A percentile compares a stretch with the other conserved stretches of the same genome.
These are phyloP conservation scores for Candida xyloterini DNA, from an alignment of 805 yeast genomes.

Conservation along the genomic window DNA sequence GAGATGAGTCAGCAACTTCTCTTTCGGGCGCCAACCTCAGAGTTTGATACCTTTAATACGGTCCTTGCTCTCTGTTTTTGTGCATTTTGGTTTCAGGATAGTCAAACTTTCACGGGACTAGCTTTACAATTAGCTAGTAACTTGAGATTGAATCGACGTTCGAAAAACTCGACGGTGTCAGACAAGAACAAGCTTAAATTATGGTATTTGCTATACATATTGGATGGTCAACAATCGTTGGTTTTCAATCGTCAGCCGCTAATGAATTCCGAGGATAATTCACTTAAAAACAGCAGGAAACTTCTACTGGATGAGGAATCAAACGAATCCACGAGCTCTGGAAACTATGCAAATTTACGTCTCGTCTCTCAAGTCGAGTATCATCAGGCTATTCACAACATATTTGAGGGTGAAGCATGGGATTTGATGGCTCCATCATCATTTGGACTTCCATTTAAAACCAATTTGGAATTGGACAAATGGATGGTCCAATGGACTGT, in stretches of 20 bases:
- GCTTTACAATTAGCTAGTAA: slow-evolving; percentile 66
- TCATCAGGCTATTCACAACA: slow-evolving; percentile 59
- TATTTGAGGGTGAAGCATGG: slow-evolving; percentile 60
- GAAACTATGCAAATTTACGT: slow-evolving; percentile 46
- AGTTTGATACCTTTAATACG: slow-evolving; percentile 52
- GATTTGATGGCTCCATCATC: slow-evolving; percentile 55
- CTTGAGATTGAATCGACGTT: slow-evolving; percentile 38
- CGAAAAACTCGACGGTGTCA: slow-evolving; percentile 21
- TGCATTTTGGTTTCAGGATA: slow-evolving; percentile 66
- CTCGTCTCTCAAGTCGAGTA: slow-evolving; percentile 66
- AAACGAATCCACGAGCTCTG: slow-evolving; percentile 3
- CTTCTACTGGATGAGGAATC: slow-evolving; percentile 28
- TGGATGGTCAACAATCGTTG: slow-evolving; percentile 69
- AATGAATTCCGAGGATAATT: slow-evolving; percentile 44
- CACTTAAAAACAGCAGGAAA: slow-evolving; percentile 41
- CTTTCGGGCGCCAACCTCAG: slow-evolving; percentile 37
- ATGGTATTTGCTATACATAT: slow-evolving; percentile 63
- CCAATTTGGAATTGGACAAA: slow-evolving; percentile 63
- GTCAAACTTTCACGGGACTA: slow-evolving; percentile 62
- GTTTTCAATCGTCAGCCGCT: slow-evolving; percentile 57
- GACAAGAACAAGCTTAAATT: slow-evolving; percentile 50
- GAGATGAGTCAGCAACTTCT: slow-evolving; percentile 30
- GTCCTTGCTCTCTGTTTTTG: slow-evolving; percentile 63
- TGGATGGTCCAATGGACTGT: slow-evolving; percentile 86
- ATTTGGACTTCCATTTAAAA: slow-evolving; percentile 66